Evolutionary conservation across 2,329 filamentous ascomycete genomes (phyloP).

Genomic region (Cordyceps fumosorosea): DNA sequence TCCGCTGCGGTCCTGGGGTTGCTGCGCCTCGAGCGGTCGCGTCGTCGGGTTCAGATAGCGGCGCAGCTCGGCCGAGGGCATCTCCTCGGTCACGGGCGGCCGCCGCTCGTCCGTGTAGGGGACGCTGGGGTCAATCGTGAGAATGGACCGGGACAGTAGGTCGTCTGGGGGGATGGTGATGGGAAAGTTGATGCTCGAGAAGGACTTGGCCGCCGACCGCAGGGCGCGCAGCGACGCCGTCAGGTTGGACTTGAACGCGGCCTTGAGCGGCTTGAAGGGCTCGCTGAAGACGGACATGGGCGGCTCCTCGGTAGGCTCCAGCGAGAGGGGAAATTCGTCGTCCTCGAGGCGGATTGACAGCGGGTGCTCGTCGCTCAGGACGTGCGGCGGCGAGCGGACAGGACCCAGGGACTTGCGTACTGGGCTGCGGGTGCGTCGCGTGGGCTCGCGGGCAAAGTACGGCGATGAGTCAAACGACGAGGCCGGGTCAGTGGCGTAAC

Average conservation of each 20-base stretch:
- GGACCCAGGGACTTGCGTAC: conserved; percentile 47
- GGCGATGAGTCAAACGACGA: conserved; percentile 45
- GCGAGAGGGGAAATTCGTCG: conserved; percentile 45
- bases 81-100: conserved; percentile 55
- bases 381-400: conserved; percentile 48
- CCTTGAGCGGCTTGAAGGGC: conserved; percentile 44
- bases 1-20: conserved; percentile 2
- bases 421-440: conserved; percentile 28
- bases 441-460: conserved; percentile 26
- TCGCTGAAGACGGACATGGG: conserved; percentile 25
- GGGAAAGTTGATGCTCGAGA: conserved; percentile 56
- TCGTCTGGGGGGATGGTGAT: conserved; percentile 57
- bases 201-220: conserved; percentile 56
- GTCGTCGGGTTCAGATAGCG: conserved; percentile 62
- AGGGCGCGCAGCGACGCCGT: conserved; percentile 60
- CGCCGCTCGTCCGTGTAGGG: conserved; percentile 63
- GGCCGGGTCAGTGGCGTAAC: conserved; percentile 42
- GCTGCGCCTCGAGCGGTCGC: conserved; percentile 21
- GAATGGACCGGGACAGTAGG: conserved; percentile 59
- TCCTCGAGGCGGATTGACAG: conserved; percentile 29
- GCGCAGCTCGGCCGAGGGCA: conserved; percentile 58
- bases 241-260: conserved; percentile 62
- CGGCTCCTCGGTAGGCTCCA: conserved; percentile 27
- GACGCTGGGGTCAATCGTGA: conserved; percentile 59
- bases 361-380: conserved; percentile 42